These are phyloP conservation scores for Triangularia setosa DNA, from an alignment of 2,329 filamentous ascomycete genomes.

Conservation along the genomic window DNA sequence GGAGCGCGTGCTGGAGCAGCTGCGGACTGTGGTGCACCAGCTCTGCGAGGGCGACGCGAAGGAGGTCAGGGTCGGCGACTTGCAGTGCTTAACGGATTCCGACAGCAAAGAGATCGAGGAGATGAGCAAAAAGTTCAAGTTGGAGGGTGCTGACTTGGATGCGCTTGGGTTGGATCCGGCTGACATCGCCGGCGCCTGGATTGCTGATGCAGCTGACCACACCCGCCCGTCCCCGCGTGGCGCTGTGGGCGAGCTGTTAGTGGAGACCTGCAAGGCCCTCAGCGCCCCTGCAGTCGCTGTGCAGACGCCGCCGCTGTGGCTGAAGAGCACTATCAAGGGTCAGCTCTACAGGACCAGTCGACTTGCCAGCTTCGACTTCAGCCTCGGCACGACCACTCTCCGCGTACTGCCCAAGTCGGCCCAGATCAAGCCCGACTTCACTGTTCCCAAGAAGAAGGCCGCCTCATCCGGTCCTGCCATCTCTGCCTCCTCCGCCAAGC, in stretches of 20 bases:
- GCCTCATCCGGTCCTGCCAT: slow-evolving; percentile 7
- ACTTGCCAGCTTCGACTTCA: slow-evolving; percentile 36
- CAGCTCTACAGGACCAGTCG: slow-evolving; percentile 39
- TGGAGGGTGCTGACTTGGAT: slow-evolving; percentile 20
- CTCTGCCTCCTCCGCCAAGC: slow-evolving; percentile 20
- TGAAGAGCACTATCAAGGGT: slow-evolving; percentile 8
- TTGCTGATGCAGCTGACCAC: slow-evolving; percentile 37
- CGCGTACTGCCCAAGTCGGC: slow-evolving; percentile 8
- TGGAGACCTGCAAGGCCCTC: slow-evolving; percentile 32
- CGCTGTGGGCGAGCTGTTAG: slow-evolving; percentile 42
- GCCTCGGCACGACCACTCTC: slow-evolving; percentile 22
- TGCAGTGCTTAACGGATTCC: slow-evolving; percentile 33
- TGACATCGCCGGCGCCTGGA: slow-evolving; percentile 31
- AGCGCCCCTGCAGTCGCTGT: slow-evolving; percentile 25
- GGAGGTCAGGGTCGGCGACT: slow-evolving; percentile 31
- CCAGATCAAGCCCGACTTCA: slow-evolving; percentile 15
- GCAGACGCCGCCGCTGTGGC: slow-evolving; percentile 27
- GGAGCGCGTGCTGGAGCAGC: slow-evolving; percentile 30
- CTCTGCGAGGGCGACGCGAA: slow-evolving; percentile 33
- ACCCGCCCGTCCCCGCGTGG: slow-evolving; percentile 38
- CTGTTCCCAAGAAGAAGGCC: slow-evolving; percentile 8
- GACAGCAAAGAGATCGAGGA: slow-evolving; percentile 34
- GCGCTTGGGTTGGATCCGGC: slow-evolving; percentile 27
- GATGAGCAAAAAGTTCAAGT: slow-evolving; percentile 29
- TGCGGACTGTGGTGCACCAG: slow-evolving; percentile 2